Conservation (phyloP, 2,329 filamentous ascomycete genomes). For the Arthrinium puccinioides region DNA sequence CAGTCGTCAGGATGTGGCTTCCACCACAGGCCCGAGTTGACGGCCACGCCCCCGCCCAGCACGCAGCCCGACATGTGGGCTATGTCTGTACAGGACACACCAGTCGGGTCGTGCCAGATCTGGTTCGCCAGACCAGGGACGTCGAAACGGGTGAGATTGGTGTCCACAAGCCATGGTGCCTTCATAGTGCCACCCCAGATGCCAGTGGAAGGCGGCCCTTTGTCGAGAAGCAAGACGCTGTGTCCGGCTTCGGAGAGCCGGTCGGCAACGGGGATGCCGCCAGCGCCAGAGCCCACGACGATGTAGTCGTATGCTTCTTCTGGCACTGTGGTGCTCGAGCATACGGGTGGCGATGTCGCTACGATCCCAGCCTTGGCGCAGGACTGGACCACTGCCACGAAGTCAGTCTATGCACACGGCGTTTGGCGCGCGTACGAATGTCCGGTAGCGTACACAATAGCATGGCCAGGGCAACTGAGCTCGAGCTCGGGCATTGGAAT, state of each 20-base stretch:
- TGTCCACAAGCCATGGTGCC: conserved; percentile 53
- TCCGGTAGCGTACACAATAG: too few species aligned
- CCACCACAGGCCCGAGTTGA: conserved; percentile 66
- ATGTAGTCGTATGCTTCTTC: conserved; percentile 52
- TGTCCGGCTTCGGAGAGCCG: conserved; percentile 57
- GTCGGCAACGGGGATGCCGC: conserved; percentile 51
- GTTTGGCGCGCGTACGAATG: too few species aligned
- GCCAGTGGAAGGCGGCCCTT: conserved; percentile 54
- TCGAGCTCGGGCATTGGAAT: too few species aligned
- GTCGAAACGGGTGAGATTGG: conserved; percentile 62
- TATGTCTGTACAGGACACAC: conserved; percentile 61
- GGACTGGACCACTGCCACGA: too few species aligned
- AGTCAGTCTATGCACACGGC: not conserved
- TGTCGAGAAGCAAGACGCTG: conserved; percentile 57
- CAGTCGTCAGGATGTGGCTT: conserved; percentile 60
- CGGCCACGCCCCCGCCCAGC: conserved; percentile 58
- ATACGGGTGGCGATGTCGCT: too few species aligned
- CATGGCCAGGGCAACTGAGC: too few species aligned
- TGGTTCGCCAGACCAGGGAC: conserved; percentile 65
- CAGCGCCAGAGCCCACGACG: conserved; percentile 52
- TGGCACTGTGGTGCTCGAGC: conserved; percentile 17
- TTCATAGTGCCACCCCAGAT: conserved; percentile 56
- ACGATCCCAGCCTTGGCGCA: not conserved
- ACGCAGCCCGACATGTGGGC: conserved; percentile 68
- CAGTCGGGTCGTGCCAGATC: conserved; percentile 57